These are phyloP conservation scores for Haplosporangium sp. DNA, from an alignment of 371 early-diverging fungal genomes.

Conservation along the genomic window DNA sequence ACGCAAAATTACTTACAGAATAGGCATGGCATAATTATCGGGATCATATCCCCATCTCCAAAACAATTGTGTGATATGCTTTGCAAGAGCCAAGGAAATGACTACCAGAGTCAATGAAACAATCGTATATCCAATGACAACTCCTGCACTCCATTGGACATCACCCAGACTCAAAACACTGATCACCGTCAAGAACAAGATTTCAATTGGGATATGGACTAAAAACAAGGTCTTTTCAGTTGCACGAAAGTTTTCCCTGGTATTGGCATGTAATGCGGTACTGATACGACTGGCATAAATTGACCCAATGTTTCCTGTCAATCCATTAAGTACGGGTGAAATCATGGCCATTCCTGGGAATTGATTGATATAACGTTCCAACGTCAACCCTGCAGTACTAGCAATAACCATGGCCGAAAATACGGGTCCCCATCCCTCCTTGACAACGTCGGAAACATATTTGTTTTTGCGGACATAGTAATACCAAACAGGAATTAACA, in stretches of 20 bases:
- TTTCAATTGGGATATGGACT: conserved; percentile 82
- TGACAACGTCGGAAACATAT: conserved; percentile 72
- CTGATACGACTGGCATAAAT: conserved; percentile 87
- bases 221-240: conserved; percentile 71
- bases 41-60: conserved; percentile 85
- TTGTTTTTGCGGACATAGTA: conserved; percentile 68
- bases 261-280: conserved; percentile 77
- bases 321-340: conserved; percentile 79
- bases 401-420: conserved; percentile 84
- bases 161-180: conserved; percentile 67
- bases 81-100: conserved; percentile 63
- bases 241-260: conserved; percentile 62
- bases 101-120: conserved; percentile 60
- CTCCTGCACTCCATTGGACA: conserved; percentile 43
- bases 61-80: conserved; percentile 65
- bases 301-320: conserved; percentile 87
- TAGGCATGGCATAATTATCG: conserved; percentile 87
- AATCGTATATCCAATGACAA: conserved; percentile 54
- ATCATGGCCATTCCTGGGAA: conserved; percentile 84
- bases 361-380: conserved; percentile 78
- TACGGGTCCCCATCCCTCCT: conserved; percentile 83
- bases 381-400: conserved; percentile 80
- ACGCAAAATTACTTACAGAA: conserved; percentile 57
- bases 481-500: conserved; percentile 67
- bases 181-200: conserved; percentile 72